Evolutionary conservation across 2,329 filamentous ascomycete genomes (phyloP).

Genomic region (Cladobotryum mycophilum): DNA sequence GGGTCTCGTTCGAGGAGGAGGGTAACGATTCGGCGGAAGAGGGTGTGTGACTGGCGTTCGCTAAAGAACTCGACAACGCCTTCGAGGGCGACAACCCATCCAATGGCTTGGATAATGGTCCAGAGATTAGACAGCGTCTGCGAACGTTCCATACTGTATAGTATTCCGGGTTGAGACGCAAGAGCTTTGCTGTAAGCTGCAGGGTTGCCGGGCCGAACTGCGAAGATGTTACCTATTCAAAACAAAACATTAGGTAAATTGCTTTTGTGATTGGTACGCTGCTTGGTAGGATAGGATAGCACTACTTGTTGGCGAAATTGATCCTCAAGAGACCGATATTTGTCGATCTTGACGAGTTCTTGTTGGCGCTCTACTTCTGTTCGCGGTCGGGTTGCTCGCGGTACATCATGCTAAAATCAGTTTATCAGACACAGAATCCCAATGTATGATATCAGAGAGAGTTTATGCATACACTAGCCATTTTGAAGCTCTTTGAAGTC

Average conservation of each 20-base stretch:
- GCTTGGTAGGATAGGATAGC: neutral
- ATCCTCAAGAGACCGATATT: conserved; percentile 67
- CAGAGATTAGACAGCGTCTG: conserved; percentile 60
- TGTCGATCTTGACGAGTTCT: conserved; percentile 68
- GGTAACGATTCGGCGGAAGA: conserved; percentile 56
- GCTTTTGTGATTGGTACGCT: too few species aligned
- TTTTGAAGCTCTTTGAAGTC: too few species aligned
- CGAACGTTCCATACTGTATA: conserved; percentile 90
- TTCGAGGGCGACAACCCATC: conserved; percentile 47
- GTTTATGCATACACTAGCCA: too few species aligned
- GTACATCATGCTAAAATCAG: conserved; percentile 66
- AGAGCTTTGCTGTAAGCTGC: conserved; percentile 63
- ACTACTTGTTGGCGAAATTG: conserved; percentile 59
- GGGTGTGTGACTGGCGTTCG: conserved; percentile 50
- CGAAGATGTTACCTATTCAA: conserved; percentile 31
- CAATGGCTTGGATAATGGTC: conserved; percentile 49
- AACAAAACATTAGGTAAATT: conserved; percentile 6
- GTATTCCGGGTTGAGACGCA: conserved; percentile 77
- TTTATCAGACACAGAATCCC: neutral
- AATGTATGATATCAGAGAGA: too few species aligned
- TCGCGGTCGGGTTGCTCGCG: conserved; percentile 55
- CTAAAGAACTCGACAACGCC: conserved; percentile 49
- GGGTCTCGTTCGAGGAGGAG: conserved; percentile 48
- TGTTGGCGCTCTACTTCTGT: conserved; percentile 65
- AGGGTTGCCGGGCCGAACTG: conserved; percentile 53